phyloP scores from a whole-genome alignment of 2,329 filamentous ascomycete species.

The Neonectria coccinea region DNA sequence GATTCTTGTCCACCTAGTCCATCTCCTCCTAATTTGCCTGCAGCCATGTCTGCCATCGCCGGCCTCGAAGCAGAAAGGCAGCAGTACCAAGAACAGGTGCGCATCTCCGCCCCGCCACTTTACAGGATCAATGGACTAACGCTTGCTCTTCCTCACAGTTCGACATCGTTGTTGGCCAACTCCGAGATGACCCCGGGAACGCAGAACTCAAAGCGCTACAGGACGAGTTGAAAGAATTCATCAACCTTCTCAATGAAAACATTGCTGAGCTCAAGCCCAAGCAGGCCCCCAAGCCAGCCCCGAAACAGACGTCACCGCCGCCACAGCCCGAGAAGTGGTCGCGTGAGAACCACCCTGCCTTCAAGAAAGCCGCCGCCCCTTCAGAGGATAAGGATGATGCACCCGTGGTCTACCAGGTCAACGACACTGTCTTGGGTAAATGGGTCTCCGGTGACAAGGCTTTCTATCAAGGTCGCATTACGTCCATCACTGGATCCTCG shows the following conservation, averaged over 20 bases:
- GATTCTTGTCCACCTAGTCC: not conserved
- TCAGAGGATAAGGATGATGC: slow-evolving; percentile 63
- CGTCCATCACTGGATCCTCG: slow-evolving; percentile 92
- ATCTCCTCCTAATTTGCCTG: not conserved
- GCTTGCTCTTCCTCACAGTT: slow-evolving; percentile 63
- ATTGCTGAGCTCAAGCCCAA: slow-evolving; percentile 80
- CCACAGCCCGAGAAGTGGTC: slow-evolving; percentile 80
- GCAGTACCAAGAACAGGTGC: slow-evolving; percentile 69
- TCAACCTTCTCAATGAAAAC: slow-evolving; percentile 81
- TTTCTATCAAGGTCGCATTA: slow-evolving; percentile 93
- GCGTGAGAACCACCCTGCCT: slow-evolving; percentile 83
- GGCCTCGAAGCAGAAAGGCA: slow-evolving; percentile 65
- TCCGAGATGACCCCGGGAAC: slow-evolving; percentile 85
- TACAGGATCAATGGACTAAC: slow-evolving; percentile 31
- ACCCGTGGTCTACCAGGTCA: slow-evolving; percentile 78
- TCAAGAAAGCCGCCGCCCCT: slow-evolving; percentile 63
- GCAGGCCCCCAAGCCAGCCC: slow-evolving; percentile 58
- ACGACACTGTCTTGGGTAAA: slow-evolving; percentile 90
- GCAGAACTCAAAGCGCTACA: slow-evolving; percentile 81
- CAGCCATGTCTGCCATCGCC: slow-evolving; percentile 49
- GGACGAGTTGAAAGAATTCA: slow-evolving; percentile 83
- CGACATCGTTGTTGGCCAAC: slow-evolving; percentile 79
- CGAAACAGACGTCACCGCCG: slow-evolving; percentile 60
- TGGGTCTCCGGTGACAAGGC: slow-evolving; percentile 90
- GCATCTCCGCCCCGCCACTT: slow-evolving; percentile 30